Base-by-base conservation (phyloP, 805 yeast genomes). In the Cyberlindnera euphorbiiphila region DNA sequence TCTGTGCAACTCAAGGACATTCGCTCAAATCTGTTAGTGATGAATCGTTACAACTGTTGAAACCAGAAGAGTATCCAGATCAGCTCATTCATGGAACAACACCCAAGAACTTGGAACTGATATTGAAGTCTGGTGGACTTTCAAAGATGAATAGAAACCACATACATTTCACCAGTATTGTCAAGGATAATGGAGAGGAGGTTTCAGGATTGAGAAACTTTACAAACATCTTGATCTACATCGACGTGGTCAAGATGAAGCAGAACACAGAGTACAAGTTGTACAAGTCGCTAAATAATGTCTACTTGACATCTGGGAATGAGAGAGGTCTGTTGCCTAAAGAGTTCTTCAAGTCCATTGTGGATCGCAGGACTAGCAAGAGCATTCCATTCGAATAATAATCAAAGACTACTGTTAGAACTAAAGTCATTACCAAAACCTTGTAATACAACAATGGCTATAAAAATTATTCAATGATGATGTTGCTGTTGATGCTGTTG, bases 1-100 rank as follows among this genome's bases (percentile, higher is more conserved):
- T 91, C n/a, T 76, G 97, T 55, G 98, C 98, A 4, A 81, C 81
- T 36, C 98, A 93, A 60, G 98, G 98, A 4, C 98, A 93, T 59
- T 78, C 95, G 0, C 62, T 91, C 5, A 54, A 58, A 23, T 41
- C 50, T 0, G 65, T 78, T 1, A 59, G 61, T 2, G 65, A 66
- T 20, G 70, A 64, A 15, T 67, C 70, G 20, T 58, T 76, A 20
- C 55, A 36, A 32, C 65, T 54, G 25, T 51, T 78, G 30, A 51
- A 52, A n/a, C 43, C 56, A 2, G 64, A 58, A 0, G 66, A 71
- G 4, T 64, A 76, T 32, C 93, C 85, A 0, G 26, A 46, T 0
- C 55, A 59, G 2, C 70, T 87, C 3, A 78, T 86, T 14, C 98
- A 93, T 58, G 98, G 98, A 4, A 91, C 98, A 0, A 76, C 68